phyloP scores from a whole-genome alignment of 345 rosid genomes.

The Noccaea caerulescens region DNA sequence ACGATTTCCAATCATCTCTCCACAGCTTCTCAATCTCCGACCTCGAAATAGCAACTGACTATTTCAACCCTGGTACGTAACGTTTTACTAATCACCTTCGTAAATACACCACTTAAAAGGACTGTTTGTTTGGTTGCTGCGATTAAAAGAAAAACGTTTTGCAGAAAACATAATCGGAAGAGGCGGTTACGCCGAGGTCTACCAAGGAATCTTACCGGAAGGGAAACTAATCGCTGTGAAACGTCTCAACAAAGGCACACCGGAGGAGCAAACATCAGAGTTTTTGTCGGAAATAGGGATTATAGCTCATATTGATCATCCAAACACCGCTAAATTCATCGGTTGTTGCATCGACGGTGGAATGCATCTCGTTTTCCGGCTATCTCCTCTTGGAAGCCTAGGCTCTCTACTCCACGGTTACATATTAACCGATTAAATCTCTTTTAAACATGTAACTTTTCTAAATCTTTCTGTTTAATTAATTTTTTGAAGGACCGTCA shows the following conservation, averaged over 20 bases:
- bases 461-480: background rate
- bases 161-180: constrained; percentile 81
- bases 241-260: constrained; percentile 69
- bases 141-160: constrained; percentile 6
- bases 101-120: background rate
- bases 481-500: constrained; percentile 49
- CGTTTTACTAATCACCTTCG: background rate
- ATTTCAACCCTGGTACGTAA: constrained; percentile 61
- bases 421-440: too few relatives aligned
- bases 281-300: constrained; percentile 86
- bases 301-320: constrained; percentile 88
- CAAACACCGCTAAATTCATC: constrained; percentile 81
- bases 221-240: constrained; percentile 81
- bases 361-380: constrained; percentile 75
- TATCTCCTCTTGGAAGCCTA: constrained; percentile 83
- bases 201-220: constrained; percentile 63
- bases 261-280: constrained; percentile 62
- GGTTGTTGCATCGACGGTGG: constrained; percentile 86
- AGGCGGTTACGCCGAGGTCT: constrained; percentile 95
- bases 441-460: background rate
- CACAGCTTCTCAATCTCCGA: constrained; percentile 61
- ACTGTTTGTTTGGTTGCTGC: constrained; percentile 10
- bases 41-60: constrained; percentile 68
- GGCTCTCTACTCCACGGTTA: constrained; percentile 79
- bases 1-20: constrained; percentile 63